These are phyloP conservation scores for Candida silvicultrix DNA, from an alignment of 805 yeast genomes.

Conservation along the genomic window DNA sequence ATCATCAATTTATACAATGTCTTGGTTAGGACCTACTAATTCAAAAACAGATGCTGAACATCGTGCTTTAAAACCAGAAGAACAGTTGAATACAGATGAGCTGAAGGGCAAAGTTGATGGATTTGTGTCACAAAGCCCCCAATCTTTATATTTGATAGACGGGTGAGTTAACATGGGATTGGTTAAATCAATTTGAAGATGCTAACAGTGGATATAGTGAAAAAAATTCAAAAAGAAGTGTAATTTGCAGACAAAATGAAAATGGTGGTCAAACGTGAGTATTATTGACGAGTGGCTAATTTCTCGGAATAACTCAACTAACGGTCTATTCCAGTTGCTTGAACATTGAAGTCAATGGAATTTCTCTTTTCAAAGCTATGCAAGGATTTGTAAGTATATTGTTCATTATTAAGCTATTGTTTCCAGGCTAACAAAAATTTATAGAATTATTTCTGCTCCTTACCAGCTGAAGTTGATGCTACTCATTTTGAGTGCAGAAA, in stretches of 20 bases:
- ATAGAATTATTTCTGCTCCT: slow-evolving; percentile 40
- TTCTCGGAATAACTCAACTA: not conserved
- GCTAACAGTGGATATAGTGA: slow-evolving; percentile 6
- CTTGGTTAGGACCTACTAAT: not conserved
- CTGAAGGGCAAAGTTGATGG: slow-evolving; percentile 5
- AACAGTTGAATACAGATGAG: slow-evolving; percentile 1
- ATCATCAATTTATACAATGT: not conserved
- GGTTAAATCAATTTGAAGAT: not conserved
- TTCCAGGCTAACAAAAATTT: not conserved
- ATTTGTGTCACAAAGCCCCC: slow-evolving; percentile 10
- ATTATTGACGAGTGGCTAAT: not conserved
- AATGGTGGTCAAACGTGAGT: slow-evolving; percentile 35
- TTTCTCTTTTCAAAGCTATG: slow-evolving; percentile 41
- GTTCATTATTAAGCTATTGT: not conserved
- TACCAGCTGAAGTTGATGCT: slow-evolving; percentile 41
- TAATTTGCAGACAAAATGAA: slow-evolving; percentile 39
- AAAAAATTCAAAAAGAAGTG: slow-evolving; percentile 24
- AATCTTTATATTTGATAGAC: slow-evolving; percentile 15
- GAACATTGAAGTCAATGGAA: slow-evolving; percentile 32
- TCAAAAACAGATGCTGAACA: not conserved
- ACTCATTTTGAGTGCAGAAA: slow-evolving; percentile 48
- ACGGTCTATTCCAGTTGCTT: slow-evolving; percentile 29
- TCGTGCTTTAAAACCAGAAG: not conserved
- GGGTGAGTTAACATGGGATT: slow-evolving; percentile 14
- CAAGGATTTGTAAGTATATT: slow-evolving; percentile 28